Base-by-base conservation (phyloP, 306 rosid genomes). In the Pterocarpus santalinus region DNA sequence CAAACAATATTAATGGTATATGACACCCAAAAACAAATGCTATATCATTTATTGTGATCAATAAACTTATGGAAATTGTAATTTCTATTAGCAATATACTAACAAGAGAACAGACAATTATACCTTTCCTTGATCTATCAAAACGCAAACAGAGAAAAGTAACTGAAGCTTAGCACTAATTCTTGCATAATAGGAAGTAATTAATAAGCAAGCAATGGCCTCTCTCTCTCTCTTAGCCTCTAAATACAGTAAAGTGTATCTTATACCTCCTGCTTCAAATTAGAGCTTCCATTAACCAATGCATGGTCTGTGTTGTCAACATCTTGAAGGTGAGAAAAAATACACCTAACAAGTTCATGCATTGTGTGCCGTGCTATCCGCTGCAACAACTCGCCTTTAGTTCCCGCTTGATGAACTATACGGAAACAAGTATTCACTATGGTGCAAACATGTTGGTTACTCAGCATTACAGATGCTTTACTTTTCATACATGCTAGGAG, bases 401-500 rank as follows among this genome's bases (percentile, higher is more conserved):
- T 51, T 77, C 97, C 94, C 16, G 99, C 97, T 89, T 96, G 99
- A 87, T 96, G 98, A 80, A 96, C 98, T 82, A 96, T 92, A 22
- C 99, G 97, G 77, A 88, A 93, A 87, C 98, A 93, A 34, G 99
- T 92, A 87, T 96, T 96, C 79, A 96, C 97, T 79, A 96, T 90
- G 67, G 95, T 90, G 90, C 99, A 96, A 85, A 93, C 98, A 67
- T 96, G 97, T 79, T 96, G 99, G 86, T 96, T 96, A 85, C 98
- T 93, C 91, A 96, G 76, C 96, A 90, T 88, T 46, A 86, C 81
- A 68, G 98, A 96, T 39, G 97, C 99, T 86, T 96, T 96, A 80
- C 92, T 92, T 91, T 92, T 96, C 98, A 96, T 90, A 86, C 99
- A 96, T 41, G 98, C 92, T 77, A 90, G 88, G 81, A 96, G 94